Evolutionary conservation across 805 yeast genomes (phyloP), one percentile per base, ranked within the genome.

Genomic region (Wickerhamomyces kurtzmanii): DNA sequence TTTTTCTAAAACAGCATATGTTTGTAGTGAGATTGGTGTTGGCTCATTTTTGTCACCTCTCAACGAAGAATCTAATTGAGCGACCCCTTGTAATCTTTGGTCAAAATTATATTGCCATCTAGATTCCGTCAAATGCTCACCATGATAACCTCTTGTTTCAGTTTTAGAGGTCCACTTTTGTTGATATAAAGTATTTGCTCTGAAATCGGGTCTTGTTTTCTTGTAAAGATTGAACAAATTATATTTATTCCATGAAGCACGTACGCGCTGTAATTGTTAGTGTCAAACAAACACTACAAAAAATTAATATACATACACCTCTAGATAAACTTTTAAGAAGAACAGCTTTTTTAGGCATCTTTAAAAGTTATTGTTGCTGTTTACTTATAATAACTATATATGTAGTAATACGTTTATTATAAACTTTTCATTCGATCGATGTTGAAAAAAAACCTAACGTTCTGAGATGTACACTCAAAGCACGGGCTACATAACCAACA

Each of bases 81-180:
- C 91, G 22, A 85, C 95, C 17, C 93, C 82, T 34, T 80, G 76
- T 40, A 86, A 62, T 34, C 77, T 75, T 26, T 66, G 62, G 30
- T 74, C 61, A 58, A 89, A 87, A 27, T 68, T 53, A 7, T 73
- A 57, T 48, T 80, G 79, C 78, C 86, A 82, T 49, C 87, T 73
- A 12, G 71, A 61, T 52, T 91, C 98, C 1, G 89, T 81, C 31
- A 89, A 53, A 51, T 80, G 84, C 47, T 91, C 97, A 43, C 98
- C 98, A 52, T 89, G 98, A 53, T 89, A 89, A 2, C 89, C 79
- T 57, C 98, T 73, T 6, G 96, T 78, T 49, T 87, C 96, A 49
- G 75, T 79, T 54, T 91, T 89, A 28, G 96, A 78, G 6, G 67
- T 58, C 89, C 94, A 91, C 57, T 86, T 85, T 55, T 89, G 94